phyloP scores from a whole-genome alignment of 148 eudicot species.

The Amaranthus cruentus region DNA sequence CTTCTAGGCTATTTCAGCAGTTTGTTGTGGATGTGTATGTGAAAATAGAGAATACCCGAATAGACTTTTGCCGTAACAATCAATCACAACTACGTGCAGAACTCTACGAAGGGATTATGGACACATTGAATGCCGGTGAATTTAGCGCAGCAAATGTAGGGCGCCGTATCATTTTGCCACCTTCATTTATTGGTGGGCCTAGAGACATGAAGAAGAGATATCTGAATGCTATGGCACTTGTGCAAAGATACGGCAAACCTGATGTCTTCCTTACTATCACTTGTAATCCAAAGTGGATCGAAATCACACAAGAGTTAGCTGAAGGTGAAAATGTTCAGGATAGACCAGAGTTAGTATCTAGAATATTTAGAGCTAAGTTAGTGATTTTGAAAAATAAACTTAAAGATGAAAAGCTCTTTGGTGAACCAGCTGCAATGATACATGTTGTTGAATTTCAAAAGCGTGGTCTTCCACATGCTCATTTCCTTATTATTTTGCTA shows the following conservation, averaged over 20 bases:
- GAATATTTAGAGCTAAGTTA: not conserved
- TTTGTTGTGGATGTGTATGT: slow-evolving; percentile 5
- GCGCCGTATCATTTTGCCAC: not conserved
- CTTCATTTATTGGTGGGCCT: slow-evolving; percentile 5
- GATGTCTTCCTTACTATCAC: slow-evolving; percentile 19
- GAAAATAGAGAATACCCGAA: not conserved
- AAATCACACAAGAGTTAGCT: not conserved
- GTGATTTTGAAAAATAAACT: not conserved
- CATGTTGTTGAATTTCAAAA: slow-evolving; percentile 11
- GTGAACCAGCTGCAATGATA: not conserved
- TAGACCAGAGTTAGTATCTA: not conserved
- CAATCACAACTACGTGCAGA: not conserved
- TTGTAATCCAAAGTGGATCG: slow-evolving; percentile 11
- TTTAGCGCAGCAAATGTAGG: not conserved
- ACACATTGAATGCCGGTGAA: not conserved
- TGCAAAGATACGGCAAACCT: slow-evolving; percentile 5
- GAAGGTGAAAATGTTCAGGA: not conserved
- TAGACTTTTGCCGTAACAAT: not conserved
- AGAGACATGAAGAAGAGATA: slow-evolving; percentile 1
- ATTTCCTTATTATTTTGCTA: not conserved
- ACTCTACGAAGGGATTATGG: not conserved
- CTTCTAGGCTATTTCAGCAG: not conserved
- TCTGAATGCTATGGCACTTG: slow-evolving; percentile 9
- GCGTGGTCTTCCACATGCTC: slow-evolving; percentile 1
- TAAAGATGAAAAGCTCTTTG: not conserved